Percentiles rank a stretch among this genome's conserved stretches.
Conservation (phyloP, 495 filamentous ascomycete genomes). For the Aspergillus avenaceus region DNA sequence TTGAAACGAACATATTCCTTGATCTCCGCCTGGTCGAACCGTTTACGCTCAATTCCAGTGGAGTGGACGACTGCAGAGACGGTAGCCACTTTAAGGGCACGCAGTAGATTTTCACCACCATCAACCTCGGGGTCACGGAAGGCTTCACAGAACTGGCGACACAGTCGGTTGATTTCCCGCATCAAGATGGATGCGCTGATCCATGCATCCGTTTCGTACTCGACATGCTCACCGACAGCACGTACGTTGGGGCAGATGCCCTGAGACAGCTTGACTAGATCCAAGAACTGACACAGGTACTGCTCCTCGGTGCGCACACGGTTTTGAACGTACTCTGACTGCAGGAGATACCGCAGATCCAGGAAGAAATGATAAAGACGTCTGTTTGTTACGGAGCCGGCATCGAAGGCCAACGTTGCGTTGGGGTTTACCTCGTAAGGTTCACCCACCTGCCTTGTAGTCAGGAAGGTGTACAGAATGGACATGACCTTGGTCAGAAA, state of each 20-base stretch:
- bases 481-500: slow-evolving; percentile 93
- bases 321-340: slow-evolving; percentile 79
- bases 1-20: slow-evolving; percentile 82
- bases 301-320: slow-evolving; percentile 75
- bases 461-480: slow-evolving; percentile 95
- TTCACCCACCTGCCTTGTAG: slow-evolving; percentile 89
- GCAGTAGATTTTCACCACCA: slow-evolving; percentile 56
- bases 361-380: slow-evolving; percentile 96
- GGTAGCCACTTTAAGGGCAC: slow-evolving; percentile 72
- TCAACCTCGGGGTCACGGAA: slow-evolving; percentile 64
- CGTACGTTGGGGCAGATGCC: slow-evolving; percentile 93
- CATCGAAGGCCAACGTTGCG: slow-evolving; percentile 85
- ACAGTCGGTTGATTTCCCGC: slow-evolving; percentile 87
- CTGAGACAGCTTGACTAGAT: slow-evolving; percentile 91
- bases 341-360: slow-evolving; percentile 85
- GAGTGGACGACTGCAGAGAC: slow-evolving; percentile 79
- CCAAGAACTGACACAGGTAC: slow-evolving; percentile 90
- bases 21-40: slow-evolving; percentile 85
- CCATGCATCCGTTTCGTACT: slow-evolving; percentile 98
- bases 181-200: slow-evolving; percentile 93
- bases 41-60: slow-evolving; percentile 77
- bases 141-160: slow-evolving; percentile 80
- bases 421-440: slow-evolving; percentile 79
- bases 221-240: slow-evolving; percentile 90
- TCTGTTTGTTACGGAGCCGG: slow-evolving; percentile 87